phyloP scores from a whole-genome alignment of 139 green algal species.

The Chlorella sorokiniana region DNA sequence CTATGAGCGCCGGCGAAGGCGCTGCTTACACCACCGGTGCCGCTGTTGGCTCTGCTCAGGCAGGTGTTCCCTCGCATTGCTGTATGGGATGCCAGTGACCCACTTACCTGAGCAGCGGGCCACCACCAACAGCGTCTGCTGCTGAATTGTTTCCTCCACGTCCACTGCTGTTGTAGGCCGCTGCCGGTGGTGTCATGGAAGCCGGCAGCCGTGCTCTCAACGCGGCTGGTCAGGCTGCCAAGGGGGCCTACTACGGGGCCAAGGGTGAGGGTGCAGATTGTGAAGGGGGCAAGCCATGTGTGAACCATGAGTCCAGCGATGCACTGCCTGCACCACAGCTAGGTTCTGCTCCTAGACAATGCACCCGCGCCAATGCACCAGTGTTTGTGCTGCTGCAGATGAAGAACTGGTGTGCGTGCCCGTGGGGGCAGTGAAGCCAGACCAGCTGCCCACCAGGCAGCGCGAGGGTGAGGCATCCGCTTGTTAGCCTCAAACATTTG shows the following conservation, averaged over 20 bases:
- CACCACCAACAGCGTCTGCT: background rate
- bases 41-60: conserved; percentile 15
- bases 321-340: background rate
- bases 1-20: background rate
- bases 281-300: no score
- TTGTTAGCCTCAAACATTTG: background rate
- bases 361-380: background rate
- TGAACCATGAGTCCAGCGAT: background rate
- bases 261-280: background rate
- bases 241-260: background rate
- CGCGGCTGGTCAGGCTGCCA: conserved; percentile 5
- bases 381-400: background rate
- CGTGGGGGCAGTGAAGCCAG: background rate
- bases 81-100: background rate
- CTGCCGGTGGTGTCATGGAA: background rate
- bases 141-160: background rate
- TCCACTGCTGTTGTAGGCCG: background rate
- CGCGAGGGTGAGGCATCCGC: background rate
- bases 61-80: background rate
- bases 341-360: background rate
- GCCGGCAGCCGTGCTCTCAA: background rate
- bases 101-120: background rate
- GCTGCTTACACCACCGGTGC: conserved; percentile 20
- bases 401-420: conserved; percentile 26
- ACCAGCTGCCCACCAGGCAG: background rate